Conservation (phyloP, 225 moss, liverwort and hornwort genomes). For the Lunularia cruciata region DNA sequence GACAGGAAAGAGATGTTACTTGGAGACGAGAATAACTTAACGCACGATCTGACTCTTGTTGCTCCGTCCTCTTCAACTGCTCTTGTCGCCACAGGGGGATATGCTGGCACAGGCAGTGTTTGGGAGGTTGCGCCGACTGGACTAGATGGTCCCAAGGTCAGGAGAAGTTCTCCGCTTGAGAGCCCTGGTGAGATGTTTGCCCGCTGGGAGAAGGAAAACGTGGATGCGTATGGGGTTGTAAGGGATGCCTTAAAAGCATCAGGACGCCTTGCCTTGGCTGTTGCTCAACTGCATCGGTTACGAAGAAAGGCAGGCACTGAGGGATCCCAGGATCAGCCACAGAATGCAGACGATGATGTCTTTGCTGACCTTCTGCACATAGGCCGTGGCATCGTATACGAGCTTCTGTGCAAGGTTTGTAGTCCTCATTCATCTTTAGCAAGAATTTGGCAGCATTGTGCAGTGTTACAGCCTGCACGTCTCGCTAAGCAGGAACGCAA, state of each 20-base stretch:
- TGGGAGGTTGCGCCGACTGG: conserved; percentile 61
- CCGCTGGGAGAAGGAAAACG: conserved; percentile 80
- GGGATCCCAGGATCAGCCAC: conserved; percentile 45
- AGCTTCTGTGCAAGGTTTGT: conserved; percentile 81
- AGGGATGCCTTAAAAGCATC: conserved; percentile 89
- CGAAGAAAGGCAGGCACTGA: conserved; percentile 53
- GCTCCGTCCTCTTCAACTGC: conserved; percentile 44
- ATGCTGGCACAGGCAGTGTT: conserved; percentile 46
- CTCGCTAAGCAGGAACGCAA: no score
- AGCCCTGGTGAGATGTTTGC: conserved; percentile 93
- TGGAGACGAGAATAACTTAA: conserved; percentile 39
- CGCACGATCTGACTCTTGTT: conserved; percentile 29
- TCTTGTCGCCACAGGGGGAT: conserved; percentile 51
- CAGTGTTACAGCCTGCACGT: no score
- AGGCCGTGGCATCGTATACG: conserved; percentile 90
- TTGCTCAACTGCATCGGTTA: conserved; percentile 86
- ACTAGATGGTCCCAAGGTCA: conserved; percentile 41
- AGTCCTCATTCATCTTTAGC: no score
- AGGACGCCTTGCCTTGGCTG: conserved; percentile 90
- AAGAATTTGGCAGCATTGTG: no score
- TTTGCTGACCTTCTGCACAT: conserved; percentile 84
- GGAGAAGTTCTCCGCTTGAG: conserved; percentile 58
- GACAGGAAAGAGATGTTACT: conserved; percentile 8
- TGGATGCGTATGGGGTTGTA: conserved; percentile 81
- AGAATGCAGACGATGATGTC: conserved; percentile 78